phyloP scores from a whole-genome alignment of 2,329 filamentous ascomycete species.

The Exophiala phaeomuriformis region DNA sequence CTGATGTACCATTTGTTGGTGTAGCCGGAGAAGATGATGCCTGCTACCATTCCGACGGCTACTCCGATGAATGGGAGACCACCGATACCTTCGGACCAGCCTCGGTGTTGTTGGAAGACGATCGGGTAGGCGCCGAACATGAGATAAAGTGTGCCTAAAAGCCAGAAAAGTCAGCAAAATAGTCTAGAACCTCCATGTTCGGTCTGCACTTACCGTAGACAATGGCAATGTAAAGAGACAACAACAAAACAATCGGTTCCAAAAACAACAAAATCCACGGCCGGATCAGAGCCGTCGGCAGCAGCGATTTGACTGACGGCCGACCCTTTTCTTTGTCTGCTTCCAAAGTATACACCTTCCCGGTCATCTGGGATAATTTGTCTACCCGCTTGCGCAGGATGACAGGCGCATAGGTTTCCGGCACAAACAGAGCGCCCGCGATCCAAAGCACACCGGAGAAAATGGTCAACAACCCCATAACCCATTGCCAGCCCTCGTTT shows the following conservation, averaged over 20 bases:
- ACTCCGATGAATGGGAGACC: slow-evolving; percentile 63
- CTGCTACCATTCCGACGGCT: slow-evolving; percentile 57
- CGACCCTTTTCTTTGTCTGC: slow-evolving; percentile 42
- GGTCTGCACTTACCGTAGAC: slow-evolving; percentile 39
- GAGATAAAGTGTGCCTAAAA: slow-evolving; percentile 52
- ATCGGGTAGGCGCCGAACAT: slow-evolving; percentile 58
- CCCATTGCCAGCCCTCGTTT: slow-evolving; percentile 61
- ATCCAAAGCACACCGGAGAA: slow-evolving; percentile 58
- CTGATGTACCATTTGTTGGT: slow-evolving; percentile 50
- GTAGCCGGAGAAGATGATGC: slow-evolving; percentile 49
- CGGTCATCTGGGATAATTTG: slow-evolving; percentile 46
- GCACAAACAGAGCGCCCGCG: slow-evolving; percentile 44
- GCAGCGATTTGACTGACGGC: slow-evolving; percentile 42
- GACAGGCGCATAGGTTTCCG: slow-evolving; percentile 55
- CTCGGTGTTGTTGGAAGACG: slow-evolving; percentile 55
- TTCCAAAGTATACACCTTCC: slow-evolving; percentile 51
- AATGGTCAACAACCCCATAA: slow-evolving; percentile 55
- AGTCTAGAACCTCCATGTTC: slow-evolving; percentile 34
- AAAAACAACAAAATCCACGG: slow-evolving; percentile 63
- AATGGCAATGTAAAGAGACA: slow-evolving; percentile 51
- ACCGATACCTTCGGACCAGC: slow-evolving; percentile 53
- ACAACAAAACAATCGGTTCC: slow-evolving; percentile 61
- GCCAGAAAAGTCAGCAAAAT: slow-evolving; percentile 51
- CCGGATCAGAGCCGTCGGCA: slow-evolving; percentile 53
- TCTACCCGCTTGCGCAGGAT: slow-evolving; percentile 48